Base-by-base conservation (phyloP, 495 filamentous ascomycete species). In the Cairneyella variabilis region DNA sequence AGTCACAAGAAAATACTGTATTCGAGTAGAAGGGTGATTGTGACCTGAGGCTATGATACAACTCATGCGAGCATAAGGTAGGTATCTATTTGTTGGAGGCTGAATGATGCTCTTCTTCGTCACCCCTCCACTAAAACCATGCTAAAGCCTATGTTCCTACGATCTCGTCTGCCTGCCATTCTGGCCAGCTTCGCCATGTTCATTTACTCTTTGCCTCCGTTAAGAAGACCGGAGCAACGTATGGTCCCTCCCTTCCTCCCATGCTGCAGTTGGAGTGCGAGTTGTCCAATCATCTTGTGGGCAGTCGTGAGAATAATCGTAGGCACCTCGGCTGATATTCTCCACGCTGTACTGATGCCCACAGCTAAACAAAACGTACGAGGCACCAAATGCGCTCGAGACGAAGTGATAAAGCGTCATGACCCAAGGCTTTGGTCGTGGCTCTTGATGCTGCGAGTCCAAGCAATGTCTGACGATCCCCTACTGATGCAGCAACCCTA, bases 211-310 rank as follows among this genome's bases (percentile, higher is more conserved):
- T 27, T 14, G 26, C n/a, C n/a, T n/a, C n/a, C n/a, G n/a, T n/a
- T n/a, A n/a, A n/a, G n/a, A n/a, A 49, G 23, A 38, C 38, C 51
- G 42, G 51, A 53, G 51, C 48, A 56, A 59, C 47, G 44, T 26
- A 34, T 56, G 56, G 56, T 54, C 60, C 60, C 57, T 60, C 53
- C 60, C 57, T 57, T 51, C 60, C 60, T 57, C 60, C 60, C 60
- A 41, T 37, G 32, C 42, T 58, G 54, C 52, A 58, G 41, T 59
- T 55, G 54, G 47, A 60, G 50, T 51, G 54, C 58, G 49, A 59
- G 28, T 51, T 57, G 53, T 63, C 53, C 47, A 57, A 54, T 51
- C 47, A 47, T 28, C 32, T 27, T 40, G 48, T 40, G 49, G 59
- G 55, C 48, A 44, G 25, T 52, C 44, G 22, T 37, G n/a, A 52